Conservation (phyloP, 2,329 filamentous ascomycete species). For the Xylaria sp. region DNA sequence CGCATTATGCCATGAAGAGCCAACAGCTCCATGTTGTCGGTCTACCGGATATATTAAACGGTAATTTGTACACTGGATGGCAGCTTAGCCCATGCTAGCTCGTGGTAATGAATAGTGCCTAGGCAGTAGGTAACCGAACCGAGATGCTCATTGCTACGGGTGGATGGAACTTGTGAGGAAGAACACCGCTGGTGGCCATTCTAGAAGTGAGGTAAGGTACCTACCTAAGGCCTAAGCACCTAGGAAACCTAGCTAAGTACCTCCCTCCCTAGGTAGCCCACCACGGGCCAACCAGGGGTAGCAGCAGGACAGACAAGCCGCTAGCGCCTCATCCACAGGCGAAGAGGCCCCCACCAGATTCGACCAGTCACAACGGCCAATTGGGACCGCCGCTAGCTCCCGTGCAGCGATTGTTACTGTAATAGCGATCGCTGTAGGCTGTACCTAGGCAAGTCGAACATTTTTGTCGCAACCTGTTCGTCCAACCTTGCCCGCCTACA, state of each 20-base stretch:
- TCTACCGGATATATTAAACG: conserved; percentile 4
- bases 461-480: conserved; percentile 47
- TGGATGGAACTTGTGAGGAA: conserved; percentile 29
- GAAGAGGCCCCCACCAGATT: conserved; percentile 32
- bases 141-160: conserved; percentile 26
- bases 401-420: conserved; percentile 28
- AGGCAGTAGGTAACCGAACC: conserved; percentile 20
- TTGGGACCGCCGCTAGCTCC: conserved; percentile 39
- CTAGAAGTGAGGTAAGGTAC: too few species aligned
- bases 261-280: neutral
- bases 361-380: conserved; percentile 43
- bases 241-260: neutral
- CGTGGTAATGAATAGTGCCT: conserved; percentile 18
- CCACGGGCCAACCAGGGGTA: conserved; percentile 15
- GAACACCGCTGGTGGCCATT: neutral
- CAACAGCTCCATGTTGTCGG: neutral
- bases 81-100: conserved; percentile 25
- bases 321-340: conserved; percentile 33
- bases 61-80: neutral
- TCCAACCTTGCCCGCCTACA: conserved; percentile 23
- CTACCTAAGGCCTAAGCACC: too few species aligned
- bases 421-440: conserved; percentile 13
- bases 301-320: conserved; percentile 33
- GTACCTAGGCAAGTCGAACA: conserved; percentile 24
- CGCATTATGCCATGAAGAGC: neutral